Conservation (phyloP, 768 basidiomycete species). For the Boletus edulis region DNA sequence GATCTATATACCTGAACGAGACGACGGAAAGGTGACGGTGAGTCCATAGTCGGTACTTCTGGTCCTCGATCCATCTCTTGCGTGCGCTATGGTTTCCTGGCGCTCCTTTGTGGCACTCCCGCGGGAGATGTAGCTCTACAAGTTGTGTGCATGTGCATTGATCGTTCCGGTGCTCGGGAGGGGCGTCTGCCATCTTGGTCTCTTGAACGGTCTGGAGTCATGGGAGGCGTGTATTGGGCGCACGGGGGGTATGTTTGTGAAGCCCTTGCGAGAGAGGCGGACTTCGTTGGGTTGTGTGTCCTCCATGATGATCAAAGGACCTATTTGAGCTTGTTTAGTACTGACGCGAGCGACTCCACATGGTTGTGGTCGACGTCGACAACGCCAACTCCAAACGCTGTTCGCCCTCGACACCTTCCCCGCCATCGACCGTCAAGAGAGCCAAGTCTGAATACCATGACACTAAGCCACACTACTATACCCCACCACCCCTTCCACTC, state of each 20-base stretch:
- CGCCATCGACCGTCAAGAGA: constrained; percentile 16
- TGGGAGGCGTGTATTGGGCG: neutral
- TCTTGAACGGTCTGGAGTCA: constrained; percentile 1
- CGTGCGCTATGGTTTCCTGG: constrained; percentile 5
- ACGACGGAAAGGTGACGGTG: constrained; percentile 11
- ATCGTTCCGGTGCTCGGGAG: neutral
- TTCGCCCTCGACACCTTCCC: constrained; percentile 1
- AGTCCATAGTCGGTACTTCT: constrained; percentile 2
- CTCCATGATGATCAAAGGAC: constrained; percentile 25
- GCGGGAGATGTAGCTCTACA: constrained; percentile 7
- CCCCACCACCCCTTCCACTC: constrained; percentile 18
- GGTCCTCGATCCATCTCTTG: constrained; percentile 14
- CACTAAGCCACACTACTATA: neutral
- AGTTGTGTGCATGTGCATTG: neutral
- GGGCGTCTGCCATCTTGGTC: neutral
- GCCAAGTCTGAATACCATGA: constrained; percentile 17
- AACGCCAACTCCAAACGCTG: constrained; percentile 11
- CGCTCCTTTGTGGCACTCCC: constrained; percentile 12
- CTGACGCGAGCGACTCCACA: neutral
- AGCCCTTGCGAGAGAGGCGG: constrained; percentile 35
- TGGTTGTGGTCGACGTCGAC: neutral
- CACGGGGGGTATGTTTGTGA: constrained; percentile 27
- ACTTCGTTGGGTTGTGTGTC: constrained; percentile 41
- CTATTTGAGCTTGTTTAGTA: constrained; percentile 25
- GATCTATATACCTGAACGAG: constrained; percentile 4